Evolutionary conservation across 192 early-diverging fungal species (phyloP), one percentile per base, ranked within the genome.

Genomic region (Entomortierella parvispora): DNA sequence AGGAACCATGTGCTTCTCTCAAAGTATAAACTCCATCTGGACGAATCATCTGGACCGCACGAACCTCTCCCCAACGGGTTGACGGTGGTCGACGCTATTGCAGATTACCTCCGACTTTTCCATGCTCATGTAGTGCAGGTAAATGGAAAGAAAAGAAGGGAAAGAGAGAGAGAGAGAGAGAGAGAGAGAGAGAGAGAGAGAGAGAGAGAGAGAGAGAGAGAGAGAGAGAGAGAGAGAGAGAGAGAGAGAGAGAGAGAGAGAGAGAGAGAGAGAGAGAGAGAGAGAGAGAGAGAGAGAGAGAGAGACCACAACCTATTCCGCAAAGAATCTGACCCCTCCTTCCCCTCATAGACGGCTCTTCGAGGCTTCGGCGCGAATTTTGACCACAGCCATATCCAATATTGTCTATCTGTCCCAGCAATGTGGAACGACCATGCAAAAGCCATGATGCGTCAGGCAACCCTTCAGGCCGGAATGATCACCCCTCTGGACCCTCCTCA

Each of bases 371-470:
- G 82, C 25, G 74, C 82, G 10, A 79, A 81, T 49, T 86, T 83
- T 61, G 79, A 83, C 37, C 84, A 79, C 46, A 62, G 55, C 11
- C 79, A 83, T 44, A 83, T 83, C 32, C 77, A 66, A 46, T 82
- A 86, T 56, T 86, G 84, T 66, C 71, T 86, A 4, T 83, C 84
- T 28, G 84, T 86, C 14, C 84, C 84, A 9, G 84, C 84, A 20
- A 86, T 86, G 84, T 86, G 84, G 84, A 80, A 68, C 28, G 84
- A 86, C 50, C 60, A 71, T 20, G 84, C 84, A 37, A 86, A 86
- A 44, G 69, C 82, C 2, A 57, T 81, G 8, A 86, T 80, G 71
- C 65, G 82, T 33, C 80, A 86, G 50, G 84, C 84, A n/a, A 78
- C 84, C 15, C 78, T 82, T 40, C 80, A 68, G 50, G 81, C 84